Evolutionary conservation across 768 basidiomycete genomes (phyloP), one percentile per base, ranked within the genome.

Genomic region (Leccinum uliginosum): DNA sequence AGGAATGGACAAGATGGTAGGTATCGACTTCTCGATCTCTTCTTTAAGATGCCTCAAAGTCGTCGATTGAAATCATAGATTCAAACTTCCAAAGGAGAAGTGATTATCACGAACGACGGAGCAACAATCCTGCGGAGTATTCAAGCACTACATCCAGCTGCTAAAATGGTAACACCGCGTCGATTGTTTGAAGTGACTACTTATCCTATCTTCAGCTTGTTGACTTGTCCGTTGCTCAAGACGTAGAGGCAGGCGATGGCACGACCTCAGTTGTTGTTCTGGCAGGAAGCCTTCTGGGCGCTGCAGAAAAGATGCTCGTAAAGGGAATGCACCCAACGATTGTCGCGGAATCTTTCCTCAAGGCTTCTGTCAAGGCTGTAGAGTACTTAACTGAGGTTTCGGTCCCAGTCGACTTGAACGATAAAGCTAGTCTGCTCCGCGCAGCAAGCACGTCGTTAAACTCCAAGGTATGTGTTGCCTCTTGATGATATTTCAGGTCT

Each of bases 1-100:
- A 73, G 96, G 96, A 60, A 99, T 99, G 96, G 96, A 98, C 78
- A 98, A 98, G 80, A 98, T 98, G 96, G 96, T 91, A 66, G 96
- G 96, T 91, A 66, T 57, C 78, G 61, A 55, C 58, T 40, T 51
- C 9, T 27, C 38, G 53, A 64, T 66, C 64, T 63, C 40, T 56
- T 38, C 6, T 38, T 27, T n/a, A 38, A 43, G 30, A 14, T 43
- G 40, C 23, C 50, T 38, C 23, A 44, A 54, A 26, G 49, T 45
- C 55, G 52, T 51, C 67, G 47, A 67, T 49, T 34, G 59, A 54
- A 45, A 32, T 10, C 24, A 1, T 58, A 97, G 96, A 98, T 98
- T 68, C 93, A 94, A 84, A 97, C 94, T 6, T 76, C 91, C 8
- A 93, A 93, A 73, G 95, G 95, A 59, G 96, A 99, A 72, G 93